phyloP scores from a whole-genome alignment of 306 rosid genomes.

The Cicer arietinum region DNA sequence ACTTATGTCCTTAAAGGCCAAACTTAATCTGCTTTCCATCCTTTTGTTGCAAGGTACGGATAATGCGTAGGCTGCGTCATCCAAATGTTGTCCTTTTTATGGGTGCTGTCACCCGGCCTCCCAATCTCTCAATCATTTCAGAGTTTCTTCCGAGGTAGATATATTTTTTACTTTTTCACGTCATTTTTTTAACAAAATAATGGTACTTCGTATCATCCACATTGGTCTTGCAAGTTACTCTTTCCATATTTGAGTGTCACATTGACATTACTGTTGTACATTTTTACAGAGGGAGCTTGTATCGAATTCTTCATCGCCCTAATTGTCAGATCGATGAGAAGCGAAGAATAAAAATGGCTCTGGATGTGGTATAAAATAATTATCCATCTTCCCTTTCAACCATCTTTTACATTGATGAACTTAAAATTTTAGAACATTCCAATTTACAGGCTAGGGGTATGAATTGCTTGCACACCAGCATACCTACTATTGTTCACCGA shows the following conservation, averaged over 20 bases:
- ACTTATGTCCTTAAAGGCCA: conserved; percentile 26
- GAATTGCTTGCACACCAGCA: conserved; percentile 96
- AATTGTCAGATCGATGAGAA: conserved; percentile 86
- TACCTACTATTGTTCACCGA: conserved; percentile 95
- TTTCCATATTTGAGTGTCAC: conserved; percentile 21
- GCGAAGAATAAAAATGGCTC: conserved; percentile 95
- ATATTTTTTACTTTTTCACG: conserved; percentile 15
- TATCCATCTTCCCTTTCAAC: conserved; percentile 29
- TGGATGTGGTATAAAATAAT: conserved; percentile 83
- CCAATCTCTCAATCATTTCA: conserved; percentile 90
- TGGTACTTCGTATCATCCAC: conserved; percentile 12
- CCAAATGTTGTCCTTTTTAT: conserved; percentile 96
- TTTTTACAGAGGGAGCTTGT: conserved; percentile 87
- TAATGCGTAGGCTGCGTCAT: conserved; percentile 98
- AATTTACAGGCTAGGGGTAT: conserved; percentile 95
- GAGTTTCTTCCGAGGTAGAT: conserved; percentile 96
- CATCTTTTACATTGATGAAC: conserved; percentile 25
- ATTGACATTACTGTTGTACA: conserved; percentile 34
- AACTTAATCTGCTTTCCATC: conserved; percentile 38
- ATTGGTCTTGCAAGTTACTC: conserved; percentile 29
- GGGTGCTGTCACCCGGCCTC: conserved; percentile 99
- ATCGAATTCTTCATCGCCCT: conserved; percentile 89
- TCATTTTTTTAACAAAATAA: conserved; percentile 21
- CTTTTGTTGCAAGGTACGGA: conserved; percentile 72
- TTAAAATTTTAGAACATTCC: conserved; percentile 40